Evolutionary conservation across 768 basidiomycete genomes (phyloP), one percentile per base, ranked within the genome.

Genomic region (Tylopilus subfusipes): DNA sequence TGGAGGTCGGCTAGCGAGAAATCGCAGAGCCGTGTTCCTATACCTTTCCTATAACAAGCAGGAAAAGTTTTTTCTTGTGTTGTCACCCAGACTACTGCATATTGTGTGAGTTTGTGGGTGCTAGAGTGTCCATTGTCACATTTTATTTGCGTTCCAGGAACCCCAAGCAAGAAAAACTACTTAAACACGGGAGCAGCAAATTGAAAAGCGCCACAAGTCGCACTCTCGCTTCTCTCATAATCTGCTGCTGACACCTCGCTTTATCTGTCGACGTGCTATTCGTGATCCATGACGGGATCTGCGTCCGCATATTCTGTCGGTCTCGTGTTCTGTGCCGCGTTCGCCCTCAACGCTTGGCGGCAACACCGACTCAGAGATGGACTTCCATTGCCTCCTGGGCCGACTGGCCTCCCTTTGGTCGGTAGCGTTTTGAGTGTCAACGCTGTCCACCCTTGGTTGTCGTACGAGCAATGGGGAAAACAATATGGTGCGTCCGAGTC

Each of bases 361-460:
- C 38, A 48, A 27, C 38, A 40, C 24, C 54, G 46, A 25, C 48
- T 44, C 42, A 56, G 61, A 39, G 29, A 40, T 13, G 63, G 65
- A 4, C 51, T 63, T 44, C 65, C 75, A 9, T 72, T 81, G 16
- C 78, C 78, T 31, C 79, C 78, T 18, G 83, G 82, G 14, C 83
- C 83, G 0, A 75, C 68, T 49, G 77, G 78, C 40, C 68, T 83
- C 36, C 72, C 70, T 2, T 48, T 73, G 24, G 30, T 70, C 4
- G 72, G 70, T 2, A 66, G 53, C 39, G 14, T 53, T 8, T 46
- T 65, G 16, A 56, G 64, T 27, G 11, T 73, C 42, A 43, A 70
- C 27, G 3, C 50, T 5, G 18, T 39, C 6, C 43, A 59, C 1
- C 69, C 72, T 11, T 73, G 72, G 72, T 36, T 68, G 38, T 62